A percentile compares a stretch with the other conserved stretches of the same genome.
Conservation (phyloP, 345 rosid species). For the Eutrema japonicum region DNA sequence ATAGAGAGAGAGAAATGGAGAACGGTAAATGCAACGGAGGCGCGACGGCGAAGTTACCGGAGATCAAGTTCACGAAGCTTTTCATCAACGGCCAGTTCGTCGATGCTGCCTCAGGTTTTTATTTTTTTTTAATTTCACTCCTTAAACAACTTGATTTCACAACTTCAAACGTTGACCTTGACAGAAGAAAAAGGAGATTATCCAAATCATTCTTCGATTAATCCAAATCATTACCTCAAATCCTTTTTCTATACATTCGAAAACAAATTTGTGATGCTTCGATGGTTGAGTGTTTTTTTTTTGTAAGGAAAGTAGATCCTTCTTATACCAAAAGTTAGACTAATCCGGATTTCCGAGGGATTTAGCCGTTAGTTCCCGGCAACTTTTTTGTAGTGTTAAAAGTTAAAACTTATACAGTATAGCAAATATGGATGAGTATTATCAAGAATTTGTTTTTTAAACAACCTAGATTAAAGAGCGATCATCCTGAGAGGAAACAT, state of each 20-base stretch:
- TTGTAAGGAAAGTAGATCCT: too few relatives aligned
- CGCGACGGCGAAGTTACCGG: constrained; percentile 45
- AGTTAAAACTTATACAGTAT: not conserved
- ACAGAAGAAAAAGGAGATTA: not conserved
- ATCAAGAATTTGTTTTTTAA: not conserved
- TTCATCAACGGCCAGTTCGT: constrained; percentile 73
- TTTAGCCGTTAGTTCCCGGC: too few relatives aligned
- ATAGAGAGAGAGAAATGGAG: constrained; percentile 44
- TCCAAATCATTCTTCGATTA: constrained; percentile 13
- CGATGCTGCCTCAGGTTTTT: constrained; percentile 64
- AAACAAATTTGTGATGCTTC: not conserved
- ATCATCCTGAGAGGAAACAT: not conserved
- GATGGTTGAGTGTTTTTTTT: not conserved
- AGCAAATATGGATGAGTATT: not conserved
- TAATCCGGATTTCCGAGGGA: too few relatives aligned
- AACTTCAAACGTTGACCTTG: constrained; percentile 31
- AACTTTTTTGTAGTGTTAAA: too few relatives aligned
- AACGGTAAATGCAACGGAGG: constrained; percentile 47
- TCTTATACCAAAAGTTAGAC: too few relatives aligned
- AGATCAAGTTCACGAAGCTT: constrained; percentile 65
- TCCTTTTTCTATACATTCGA: not conserved
- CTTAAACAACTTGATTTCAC: not conserved
- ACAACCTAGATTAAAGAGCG: not conserved
- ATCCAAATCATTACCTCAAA: not conserved
- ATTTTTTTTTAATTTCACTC: not conserved